Conservation (phyloP, 495 filamentous ascomycete species). For the Penicillium crystallinum region DNA sequence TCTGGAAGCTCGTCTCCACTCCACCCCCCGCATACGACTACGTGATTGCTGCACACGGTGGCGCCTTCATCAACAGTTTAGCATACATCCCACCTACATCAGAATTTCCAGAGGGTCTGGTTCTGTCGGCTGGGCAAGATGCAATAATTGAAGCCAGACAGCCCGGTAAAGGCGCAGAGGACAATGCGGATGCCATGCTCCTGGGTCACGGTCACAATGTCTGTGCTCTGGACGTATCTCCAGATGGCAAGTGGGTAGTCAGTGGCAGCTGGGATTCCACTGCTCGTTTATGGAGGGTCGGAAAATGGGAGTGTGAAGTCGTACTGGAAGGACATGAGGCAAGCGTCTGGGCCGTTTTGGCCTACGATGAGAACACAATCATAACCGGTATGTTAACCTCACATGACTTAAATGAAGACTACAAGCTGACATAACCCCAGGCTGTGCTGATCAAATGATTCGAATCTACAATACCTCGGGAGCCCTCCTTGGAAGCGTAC, state of each 20-base stretch:
- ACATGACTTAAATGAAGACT: neutral
- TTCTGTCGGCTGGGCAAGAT: constrained; percentile 84
- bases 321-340: constrained; percentile 71
- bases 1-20: constrained; percentile 68
- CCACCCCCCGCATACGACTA: constrained; percentile 69
- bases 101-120: constrained; percentile 69
- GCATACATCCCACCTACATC: constrained; percentile 68
- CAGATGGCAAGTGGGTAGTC: constrained; percentile 65
- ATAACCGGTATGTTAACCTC: constrained; percentile 58
- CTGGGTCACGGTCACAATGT: constrained; percentile 84
- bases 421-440: constrained; percentile 26
- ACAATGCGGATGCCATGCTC: constrained; percentile 79
- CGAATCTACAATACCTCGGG: constrained; percentile 70
- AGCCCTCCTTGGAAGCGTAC: constrained; percentile 59
- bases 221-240: constrained; percentile 74
- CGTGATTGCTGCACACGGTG: constrained; percentile 67
- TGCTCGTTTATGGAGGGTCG: constrained; percentile 69
- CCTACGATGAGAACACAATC: constrained; percentile 70
- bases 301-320: constrained; percentile 69
- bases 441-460: constrained; percentile 82
- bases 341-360: constrained; percentile 86
- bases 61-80: constrained; percentile 79
- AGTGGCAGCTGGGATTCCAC: constrained; percentile 96
- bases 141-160: constrained; percentile 86
- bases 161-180: constrained; percentile 55